Evolutionary conservation across 805 yeast species (phyloP).

Genomic region (Metschnikowia arizonensis): DNA sequence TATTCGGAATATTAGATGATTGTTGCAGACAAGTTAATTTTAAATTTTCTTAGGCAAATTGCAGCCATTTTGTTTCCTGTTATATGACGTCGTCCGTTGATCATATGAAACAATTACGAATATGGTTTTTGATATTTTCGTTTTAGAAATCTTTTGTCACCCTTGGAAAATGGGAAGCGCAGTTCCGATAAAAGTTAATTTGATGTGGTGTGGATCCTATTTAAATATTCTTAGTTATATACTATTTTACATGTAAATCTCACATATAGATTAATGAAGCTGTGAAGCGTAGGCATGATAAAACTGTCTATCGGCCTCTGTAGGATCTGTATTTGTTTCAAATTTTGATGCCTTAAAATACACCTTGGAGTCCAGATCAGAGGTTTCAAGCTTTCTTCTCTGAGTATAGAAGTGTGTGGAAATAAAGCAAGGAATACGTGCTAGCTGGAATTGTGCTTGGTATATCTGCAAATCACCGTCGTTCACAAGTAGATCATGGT

Average conservation of each 20-base stretch:
- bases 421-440: conserved; percentile 8
- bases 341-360: not conserved
- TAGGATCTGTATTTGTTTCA: not conserved
- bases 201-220: too few species aligned
- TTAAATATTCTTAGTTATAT: not conserved
- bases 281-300: not conserved
- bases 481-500: conserved; percentile 1
- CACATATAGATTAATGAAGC: not conserved
- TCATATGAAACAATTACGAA: too few species aligned
- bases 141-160: too few species aligned
- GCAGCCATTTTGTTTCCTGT: too few species aligned
- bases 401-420: not conserved
- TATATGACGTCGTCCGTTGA: too few species aligned
- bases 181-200: too few species aligned
- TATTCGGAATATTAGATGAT: too few species aligned
- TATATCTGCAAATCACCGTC: conserved; percentile 11
- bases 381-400: conserved; percentile 2
- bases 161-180: too few species aligned
- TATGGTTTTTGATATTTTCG: too few species aligned
- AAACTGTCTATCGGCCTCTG: not conserved
- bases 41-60: too few species aligned
- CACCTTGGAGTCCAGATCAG: not conserved
- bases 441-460: conserved; percentile 9
- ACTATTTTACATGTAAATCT: too few species aligned
- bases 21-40: too few species aligned